Evolutionary conservation across 2,329 filamentous ascomycete species (phyloP).

Genomic region (Xylaria sp.): DNA sequence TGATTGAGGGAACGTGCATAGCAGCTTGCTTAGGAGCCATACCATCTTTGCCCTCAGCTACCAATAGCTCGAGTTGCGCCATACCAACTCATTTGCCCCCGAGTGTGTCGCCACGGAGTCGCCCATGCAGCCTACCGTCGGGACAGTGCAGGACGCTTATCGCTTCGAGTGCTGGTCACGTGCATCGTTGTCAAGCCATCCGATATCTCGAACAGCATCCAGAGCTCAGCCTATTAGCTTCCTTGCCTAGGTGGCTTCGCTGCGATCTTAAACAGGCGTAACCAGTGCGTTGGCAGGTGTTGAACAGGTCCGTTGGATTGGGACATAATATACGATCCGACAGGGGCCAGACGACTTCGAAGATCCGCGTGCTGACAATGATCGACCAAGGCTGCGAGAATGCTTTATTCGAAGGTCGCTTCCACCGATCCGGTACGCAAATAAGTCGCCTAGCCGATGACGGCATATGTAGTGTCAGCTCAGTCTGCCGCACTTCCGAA

Average conservation of each 20-base stretch:
- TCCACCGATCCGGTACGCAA: background rate
- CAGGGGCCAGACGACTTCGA: background rate
- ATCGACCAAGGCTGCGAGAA: background rate
- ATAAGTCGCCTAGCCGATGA: background rate
- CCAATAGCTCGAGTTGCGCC: background rate
- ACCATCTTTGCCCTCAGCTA: no score
- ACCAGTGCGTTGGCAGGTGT: background rate
- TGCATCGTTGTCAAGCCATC: background rate
- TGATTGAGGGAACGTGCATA: no score
- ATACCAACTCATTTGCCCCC: background rate
- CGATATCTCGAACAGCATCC: background rate
- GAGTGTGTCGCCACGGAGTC: background rate
- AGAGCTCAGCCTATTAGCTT: background rate
- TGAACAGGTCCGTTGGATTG: background rate
- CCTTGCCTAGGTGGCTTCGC: background rate
- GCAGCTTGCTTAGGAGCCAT: background rate
- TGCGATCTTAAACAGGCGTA: background rate
- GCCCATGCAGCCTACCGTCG: background rate
- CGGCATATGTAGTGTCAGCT: background rate
- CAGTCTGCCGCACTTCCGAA: background rate
- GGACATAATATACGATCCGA: no score
- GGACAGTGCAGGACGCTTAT: background rate
- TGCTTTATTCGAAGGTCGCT: background rate
- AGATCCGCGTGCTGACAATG: background rate
- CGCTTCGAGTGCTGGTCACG: no score